phyloP scores from a whole-genome alignment of 116 monocot genomes.

The Phalaenopsis hybrid region DNA sequence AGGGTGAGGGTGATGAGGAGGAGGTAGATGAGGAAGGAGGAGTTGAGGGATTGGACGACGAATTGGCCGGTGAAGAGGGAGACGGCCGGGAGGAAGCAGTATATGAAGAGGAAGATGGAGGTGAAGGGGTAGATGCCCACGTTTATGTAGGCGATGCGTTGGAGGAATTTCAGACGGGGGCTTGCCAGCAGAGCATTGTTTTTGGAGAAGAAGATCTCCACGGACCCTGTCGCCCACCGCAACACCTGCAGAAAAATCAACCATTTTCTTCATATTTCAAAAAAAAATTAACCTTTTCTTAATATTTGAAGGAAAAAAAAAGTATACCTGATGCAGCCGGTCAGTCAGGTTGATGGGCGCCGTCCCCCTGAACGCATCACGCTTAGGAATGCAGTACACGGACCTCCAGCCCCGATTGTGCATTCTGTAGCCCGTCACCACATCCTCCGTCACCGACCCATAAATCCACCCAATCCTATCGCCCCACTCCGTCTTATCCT shows the following conservation, averaged over 20 bases:
- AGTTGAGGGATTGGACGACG: conserved; percentile 67
- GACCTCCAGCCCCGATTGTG: conserved; percentile 87
- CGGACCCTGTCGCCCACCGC: conserved; percentile 86
- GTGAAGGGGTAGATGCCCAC: conserved; percentile 94
- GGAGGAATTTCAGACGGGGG: conserved; percentile 68
- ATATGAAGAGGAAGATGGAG: conserved; percentile 67
- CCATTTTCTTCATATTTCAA: background rate
- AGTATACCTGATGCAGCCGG: conserved; percentile 57
- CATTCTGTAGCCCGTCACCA: conserved; percentile 90
- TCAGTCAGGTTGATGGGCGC: conserved; percentile 87
- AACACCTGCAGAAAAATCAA: conserved; percentile 25
- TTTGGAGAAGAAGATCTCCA: conserved; percentile 86
- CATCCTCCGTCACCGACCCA: conserved; percentile 94
- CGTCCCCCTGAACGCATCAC: conserved; percentile 77
- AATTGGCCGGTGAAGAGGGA: conserved; percentile 79
- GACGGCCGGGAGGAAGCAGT: conserved; percentile 70
- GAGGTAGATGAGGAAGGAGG: conserved; percentile 69
- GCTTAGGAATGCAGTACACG: conserved; percentile 72
- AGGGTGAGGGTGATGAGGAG: conserved; percentile 59
- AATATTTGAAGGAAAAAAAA: background rate
- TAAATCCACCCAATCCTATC: conserved; percentile 75
- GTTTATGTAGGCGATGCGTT: conserved; percentile 78
- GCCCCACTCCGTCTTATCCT: conserved; percentile 95
- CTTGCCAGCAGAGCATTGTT: conserved; percentile 76
- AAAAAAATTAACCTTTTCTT: background rate